phyloP scores from a whole-genome alignment of 2,329 filamentous ascomycete species.

The Chaetothyriales sp. region DNA sequence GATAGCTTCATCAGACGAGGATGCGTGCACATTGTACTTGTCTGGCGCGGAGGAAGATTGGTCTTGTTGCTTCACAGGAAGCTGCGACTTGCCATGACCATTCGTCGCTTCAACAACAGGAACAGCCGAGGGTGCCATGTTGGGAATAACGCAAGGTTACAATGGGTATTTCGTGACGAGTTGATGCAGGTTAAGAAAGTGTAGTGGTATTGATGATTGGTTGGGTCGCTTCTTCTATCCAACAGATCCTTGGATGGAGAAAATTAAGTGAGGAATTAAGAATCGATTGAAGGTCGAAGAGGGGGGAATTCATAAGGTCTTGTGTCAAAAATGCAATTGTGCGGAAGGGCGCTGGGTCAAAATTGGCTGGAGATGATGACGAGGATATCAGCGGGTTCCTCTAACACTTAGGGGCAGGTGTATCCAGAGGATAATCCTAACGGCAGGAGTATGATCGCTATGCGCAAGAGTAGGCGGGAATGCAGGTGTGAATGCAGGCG shows the following conservation, averaged over 20 bases:
- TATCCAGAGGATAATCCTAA: constrained; percentile 18
- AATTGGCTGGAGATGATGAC: background rate
- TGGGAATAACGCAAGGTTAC: background rate
- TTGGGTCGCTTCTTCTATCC: background rate
- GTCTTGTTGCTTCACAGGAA: constrained; percentile 26
- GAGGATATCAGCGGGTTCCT: constrained; percentile 11
- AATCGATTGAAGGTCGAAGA: background rate
- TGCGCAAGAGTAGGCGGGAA: constrained; percentile 13
- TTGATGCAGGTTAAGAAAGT: background rate
- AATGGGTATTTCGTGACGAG: background rate
- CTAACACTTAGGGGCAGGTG: constrained; percentile 16
- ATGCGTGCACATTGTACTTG: constrained; percentile 55
- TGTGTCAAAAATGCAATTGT: background rate
- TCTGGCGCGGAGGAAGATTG: constrained; percentile 24
- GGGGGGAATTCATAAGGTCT: background rate
- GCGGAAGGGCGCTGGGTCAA: background rate
- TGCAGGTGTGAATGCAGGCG: background rate
- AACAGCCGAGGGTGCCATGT: constrained; percentile 11
- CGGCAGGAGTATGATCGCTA: constrained; percentile 16
- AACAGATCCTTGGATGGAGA: background rate
- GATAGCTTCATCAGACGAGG: constrained; percentile 68
- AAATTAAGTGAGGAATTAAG: background rate
- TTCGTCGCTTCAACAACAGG: background rate
- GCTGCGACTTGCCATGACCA: background rate
- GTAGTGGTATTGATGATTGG: background rate